Evolutionary conservation across 148 eudicot genomes (phyloP).

Genomic region (Dysphania ambrosioides): DNA sequence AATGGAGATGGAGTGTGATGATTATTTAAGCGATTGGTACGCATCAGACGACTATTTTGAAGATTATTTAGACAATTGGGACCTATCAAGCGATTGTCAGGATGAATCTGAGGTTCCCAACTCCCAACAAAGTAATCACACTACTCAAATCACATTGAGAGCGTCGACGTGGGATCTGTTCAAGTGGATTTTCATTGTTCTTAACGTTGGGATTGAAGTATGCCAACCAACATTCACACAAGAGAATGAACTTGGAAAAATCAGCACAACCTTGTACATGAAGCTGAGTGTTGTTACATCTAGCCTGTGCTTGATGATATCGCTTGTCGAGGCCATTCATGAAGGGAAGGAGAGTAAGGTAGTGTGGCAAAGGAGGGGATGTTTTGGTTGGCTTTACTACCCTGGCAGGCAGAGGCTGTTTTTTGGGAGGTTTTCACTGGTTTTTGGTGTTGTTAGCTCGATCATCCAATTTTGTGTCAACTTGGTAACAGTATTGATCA

Average conservation of each 20-base stretch:
- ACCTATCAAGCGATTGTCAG: too few relatives aligned
- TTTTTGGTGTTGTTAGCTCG: constrained; percentile 18
- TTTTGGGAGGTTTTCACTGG: constrained; percentile 11
- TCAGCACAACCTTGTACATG: neutral
- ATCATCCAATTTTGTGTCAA: constrained; percentile 5
- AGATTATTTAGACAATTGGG: too few relatives aligned
- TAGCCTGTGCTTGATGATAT: constrained; percentile 9
- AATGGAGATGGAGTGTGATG: too few relatives aligned
- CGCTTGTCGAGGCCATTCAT: constrained; percentile 9
- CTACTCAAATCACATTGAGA: too few relatives aligned
- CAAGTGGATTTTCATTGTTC: constrained; percentile 11
- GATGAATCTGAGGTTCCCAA: too few relatives aligned
- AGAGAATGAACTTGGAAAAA: constrained; percentile 11
- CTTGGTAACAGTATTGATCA: neutral
- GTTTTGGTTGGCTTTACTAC: constrained; percentile 20
- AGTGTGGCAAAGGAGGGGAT: constrained; percentile 22
- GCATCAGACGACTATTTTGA: too few relatives aligned
- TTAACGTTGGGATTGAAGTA: constrained; percentile 19
- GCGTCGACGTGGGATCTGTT: too few relatives aligned
- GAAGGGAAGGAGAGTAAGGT: constrained; percentile 13
- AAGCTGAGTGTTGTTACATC: constrained; percentile 4
- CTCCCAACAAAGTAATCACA: too few relatives aligned
- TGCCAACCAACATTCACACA: constrained; percentile 13
- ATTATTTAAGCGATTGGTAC: too few relatives aligned
- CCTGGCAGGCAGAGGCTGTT: constrained; percentile 10